A percentile compares a stretch with the other conserved stretches of the same genome.
phyloP scores from a whole-genome alignment of 257 asterid genomes.

The Asclepias syriaca region DNA sequence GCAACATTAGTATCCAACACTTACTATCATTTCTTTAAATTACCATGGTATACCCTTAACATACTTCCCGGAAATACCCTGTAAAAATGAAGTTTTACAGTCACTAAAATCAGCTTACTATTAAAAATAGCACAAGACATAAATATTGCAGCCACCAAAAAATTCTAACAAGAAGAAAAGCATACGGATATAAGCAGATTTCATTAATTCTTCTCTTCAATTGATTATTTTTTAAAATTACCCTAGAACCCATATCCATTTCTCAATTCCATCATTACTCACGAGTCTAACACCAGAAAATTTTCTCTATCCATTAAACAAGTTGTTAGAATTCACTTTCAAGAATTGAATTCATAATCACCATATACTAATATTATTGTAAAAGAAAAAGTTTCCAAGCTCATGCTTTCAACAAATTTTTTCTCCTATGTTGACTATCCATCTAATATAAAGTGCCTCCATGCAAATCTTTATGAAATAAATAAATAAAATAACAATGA shows the following conservation, averaged over 20 bases:
- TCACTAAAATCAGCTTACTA: background rate
- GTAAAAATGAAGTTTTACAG: background rate
- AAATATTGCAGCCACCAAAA: background rate
- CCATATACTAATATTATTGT: background rate
- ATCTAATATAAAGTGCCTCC: background rate
- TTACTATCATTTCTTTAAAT: background rate
- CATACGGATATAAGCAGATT: background rate
- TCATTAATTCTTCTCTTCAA: background rate
- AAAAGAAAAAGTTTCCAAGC: background rate
- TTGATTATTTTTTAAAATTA: background rate
- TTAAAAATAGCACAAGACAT: background rate
- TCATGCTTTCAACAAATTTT: background rate
- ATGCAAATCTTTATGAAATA: too few relatives aligned
- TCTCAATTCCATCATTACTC: background rate
- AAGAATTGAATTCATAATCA: background rate
- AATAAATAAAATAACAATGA: too few relatives aligned
- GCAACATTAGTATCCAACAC: background rate
- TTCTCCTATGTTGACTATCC: background rate
- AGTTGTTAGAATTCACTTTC: background rate
- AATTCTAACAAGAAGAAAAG: background rate
- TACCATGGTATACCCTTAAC: background rate
- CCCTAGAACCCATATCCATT: background rate
- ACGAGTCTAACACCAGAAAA: background rate
- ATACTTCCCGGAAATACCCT: background rate
- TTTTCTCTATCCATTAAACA: slow-evolving; percentile 1